Evolutionary conservation across 2,329 filamentous ascomycete species (phyloP).

Genomic region (Mariannaea elegans): DNA sequence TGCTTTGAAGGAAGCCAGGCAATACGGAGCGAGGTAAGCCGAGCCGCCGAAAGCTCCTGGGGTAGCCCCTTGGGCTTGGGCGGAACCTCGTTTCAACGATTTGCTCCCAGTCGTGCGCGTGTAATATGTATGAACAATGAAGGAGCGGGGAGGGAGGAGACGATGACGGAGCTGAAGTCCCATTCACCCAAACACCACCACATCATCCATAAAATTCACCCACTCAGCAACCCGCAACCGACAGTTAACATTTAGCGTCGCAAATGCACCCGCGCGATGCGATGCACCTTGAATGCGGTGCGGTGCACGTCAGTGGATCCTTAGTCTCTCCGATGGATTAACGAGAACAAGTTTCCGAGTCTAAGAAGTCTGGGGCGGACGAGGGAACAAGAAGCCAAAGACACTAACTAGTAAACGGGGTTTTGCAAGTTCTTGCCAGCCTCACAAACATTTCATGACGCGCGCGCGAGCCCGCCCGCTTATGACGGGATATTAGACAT

Average conservation of each 20-base stretch:
- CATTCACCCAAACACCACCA: constrained; percentile 11
- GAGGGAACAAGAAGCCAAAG: not conserved
- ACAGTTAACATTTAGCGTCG: constrained; percentile 12
- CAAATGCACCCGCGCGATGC: constrained; percentile 11
- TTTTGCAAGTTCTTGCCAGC: constrained; percentile 10
- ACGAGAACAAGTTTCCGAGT: constrained; percentile 18
- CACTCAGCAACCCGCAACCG: constrained; percentile 2
- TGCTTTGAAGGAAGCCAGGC: not conserved
- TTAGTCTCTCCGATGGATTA: constrained; percentile 7
- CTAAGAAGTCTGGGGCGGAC: constrained; percentile 13
- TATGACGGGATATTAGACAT: not conserved
- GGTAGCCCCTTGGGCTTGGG: not conserved
- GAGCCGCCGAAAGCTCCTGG: not conserved
- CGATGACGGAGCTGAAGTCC: not conserved
- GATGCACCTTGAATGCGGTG: not conserved
- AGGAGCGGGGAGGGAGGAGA: not conserved
- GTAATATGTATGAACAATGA: not conserved
- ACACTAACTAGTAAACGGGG: too few relatives aligned
- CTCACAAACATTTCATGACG: constrained; percentile 21
- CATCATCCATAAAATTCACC: not conserved
- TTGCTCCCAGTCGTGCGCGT: not conserved
- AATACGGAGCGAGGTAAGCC: not conserved
- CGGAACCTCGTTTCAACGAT: not conserved
- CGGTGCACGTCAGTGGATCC: constrained; percentile 12
- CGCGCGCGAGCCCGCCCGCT: constrained; percentile 18